phyloP scores from a whole-genome alignment of 208 protist genomes.

The Herpetomonas muscarum region DNA sequence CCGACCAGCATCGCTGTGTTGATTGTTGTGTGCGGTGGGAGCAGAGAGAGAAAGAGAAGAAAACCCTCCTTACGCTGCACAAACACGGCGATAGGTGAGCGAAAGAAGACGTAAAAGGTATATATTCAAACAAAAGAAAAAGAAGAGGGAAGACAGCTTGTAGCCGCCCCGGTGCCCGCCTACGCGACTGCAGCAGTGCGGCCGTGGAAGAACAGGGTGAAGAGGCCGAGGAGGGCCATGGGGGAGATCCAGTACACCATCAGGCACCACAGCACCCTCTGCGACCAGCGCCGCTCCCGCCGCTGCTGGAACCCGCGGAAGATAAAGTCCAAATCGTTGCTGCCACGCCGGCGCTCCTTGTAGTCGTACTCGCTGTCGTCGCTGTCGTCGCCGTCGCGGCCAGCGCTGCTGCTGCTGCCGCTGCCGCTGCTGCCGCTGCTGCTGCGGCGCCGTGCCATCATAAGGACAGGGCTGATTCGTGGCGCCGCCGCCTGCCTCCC shows the following conservation, averaged over 20 bases:
- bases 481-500: not conserved
- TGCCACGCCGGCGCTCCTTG: not conserved
- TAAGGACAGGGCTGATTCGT: no score
- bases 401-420: not conserved
- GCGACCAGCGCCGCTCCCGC: not conserved
- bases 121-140: no score
- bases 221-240: not conserved
- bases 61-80: no score
- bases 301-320: not conserved
- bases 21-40: no score
- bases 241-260: not conserved
- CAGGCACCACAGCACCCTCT: not conserved
- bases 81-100: no score
- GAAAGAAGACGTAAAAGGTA: no score
- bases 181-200: not conserved
- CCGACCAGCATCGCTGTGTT: no score
- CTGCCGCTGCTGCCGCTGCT: not conserved
- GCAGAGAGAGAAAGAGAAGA: no score
- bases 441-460: no score
- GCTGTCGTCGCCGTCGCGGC: not conserved
- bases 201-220: not conserved
- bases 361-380: not conserved
- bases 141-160: conserved; percentile 1
- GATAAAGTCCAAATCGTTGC: not conserved
- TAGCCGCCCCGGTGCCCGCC: no score